Evolutionary conservation across 257 asterid species (phyloP), one percentile per base, ranked within the genome.

Genomic region (Fraxinus anomala): DNA sequence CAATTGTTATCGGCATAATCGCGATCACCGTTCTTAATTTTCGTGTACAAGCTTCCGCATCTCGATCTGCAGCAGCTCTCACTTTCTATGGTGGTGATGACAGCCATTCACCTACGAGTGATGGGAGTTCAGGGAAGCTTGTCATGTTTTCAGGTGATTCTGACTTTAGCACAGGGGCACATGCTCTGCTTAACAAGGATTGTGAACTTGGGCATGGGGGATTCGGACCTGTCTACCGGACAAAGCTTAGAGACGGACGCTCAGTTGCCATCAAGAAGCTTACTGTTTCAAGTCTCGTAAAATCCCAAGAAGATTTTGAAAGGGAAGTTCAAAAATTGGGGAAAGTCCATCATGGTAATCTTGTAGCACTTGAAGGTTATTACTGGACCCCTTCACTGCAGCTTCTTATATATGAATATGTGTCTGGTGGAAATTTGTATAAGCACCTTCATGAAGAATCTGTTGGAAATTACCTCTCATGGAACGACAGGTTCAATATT

Each of bases 171-270:
- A 83, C 90, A 1, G 97, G 98, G 28, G 83, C 97, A 5, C 96
- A 89, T 44, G 91, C 96, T 65, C 89, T 92, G 76, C 97, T 94
- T 72, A 91, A 88, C 82, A 94, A 91, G 87, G 97, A 94, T 74
- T 89, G 96, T 72, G 98, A 94, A 72, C 92, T 94, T 39, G 98
- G 98, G 10, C 96, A 93, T 0, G 98, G 98, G 51, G 98, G 98
- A 79, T 94, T 94, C 40, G 97, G 98, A 68, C 87, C 97, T 0
- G 98, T 94, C 63, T 94, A 94, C 79, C 86, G 87, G 24, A 88
- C 98, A 12, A 83, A 80, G 75, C 96, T 94, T n/a, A 82, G 88
- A 81, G 96, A 92, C 23, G 98, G 97, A 9, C 91, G 84, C n/a
- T 79, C 92, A 10, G 96, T 94, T 36, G 98, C 98, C 80, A 92